These are phyloP conservation scores for Ramularia endophylla DNA, from an alignment of 2,329 filamentous ascomycete species.

Conservation along the genomic window DNA sequence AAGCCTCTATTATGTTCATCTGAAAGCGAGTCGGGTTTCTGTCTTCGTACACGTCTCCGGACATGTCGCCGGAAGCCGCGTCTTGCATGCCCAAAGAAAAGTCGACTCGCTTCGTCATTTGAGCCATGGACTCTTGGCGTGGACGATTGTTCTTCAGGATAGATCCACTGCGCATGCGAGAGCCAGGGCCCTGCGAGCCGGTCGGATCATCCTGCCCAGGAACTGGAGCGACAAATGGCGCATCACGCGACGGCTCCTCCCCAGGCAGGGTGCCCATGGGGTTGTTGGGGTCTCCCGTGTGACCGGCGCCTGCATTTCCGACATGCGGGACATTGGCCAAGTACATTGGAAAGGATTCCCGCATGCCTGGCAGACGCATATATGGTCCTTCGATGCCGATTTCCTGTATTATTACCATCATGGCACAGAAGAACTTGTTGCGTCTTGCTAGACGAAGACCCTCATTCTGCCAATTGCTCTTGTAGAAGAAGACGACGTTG, in stretches of 20 bases:
- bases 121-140: slow-evolving; percentile 52
- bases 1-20: slow-evolving; percentile 32
- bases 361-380: slow-evolving; percentile 64
- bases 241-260: slow-evolving; percentile 28
- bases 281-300: slow-evolving; percentile 41
- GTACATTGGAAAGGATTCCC: slow-evolving; percentile 61
- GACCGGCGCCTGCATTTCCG: slow-evolving; percentile 37
- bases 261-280: slow-evolving; percentile 31
- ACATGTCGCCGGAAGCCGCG: slow-evolving; percentile 52
- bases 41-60: slow-evolving; percentile 61
- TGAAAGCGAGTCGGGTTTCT: slow-evolving; percentile 39
- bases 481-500: slow-evolving; percentile 97
- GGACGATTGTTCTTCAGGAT: slow-evolving; percentile 47
- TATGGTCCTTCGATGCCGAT: slow-evolving; percentile 80
- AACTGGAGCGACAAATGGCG: slow-evolving; percentile 37
- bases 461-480: slow-evolving; percentile 95
- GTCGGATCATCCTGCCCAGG: slow-evolving; percentile 13
- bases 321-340: slow-evolving; percentile 47
- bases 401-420: slow-evolving; percentile 80
- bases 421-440: slow-evolving; percentile 88
- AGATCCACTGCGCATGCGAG: slow-evolving; percentile 38
- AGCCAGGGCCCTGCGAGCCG: slow-evolving; percentile 19
- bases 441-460: slow-evolving; percentile 80
- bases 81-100: slow-evolving; percentile 62
- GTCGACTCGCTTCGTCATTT: slow-evolving; percentile 59